phyloP scores from a whole-genome alignment of 306 rosid genomes.

The Argentina anserina region DNA sequence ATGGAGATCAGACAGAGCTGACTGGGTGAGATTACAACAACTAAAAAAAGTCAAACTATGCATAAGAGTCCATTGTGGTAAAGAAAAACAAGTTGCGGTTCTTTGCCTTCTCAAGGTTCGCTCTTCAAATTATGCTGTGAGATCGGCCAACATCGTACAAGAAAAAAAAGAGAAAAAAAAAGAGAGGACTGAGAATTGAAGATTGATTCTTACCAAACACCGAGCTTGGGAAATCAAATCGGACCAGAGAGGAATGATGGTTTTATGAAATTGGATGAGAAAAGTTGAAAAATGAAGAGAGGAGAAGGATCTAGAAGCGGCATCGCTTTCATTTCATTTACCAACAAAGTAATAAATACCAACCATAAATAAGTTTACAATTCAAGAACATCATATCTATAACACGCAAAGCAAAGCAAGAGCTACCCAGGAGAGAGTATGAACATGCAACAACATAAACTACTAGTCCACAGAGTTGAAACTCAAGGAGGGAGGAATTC shows the following conservation, averaged over 20 bases:
- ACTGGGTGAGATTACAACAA: background rate
- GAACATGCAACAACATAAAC: background rate
- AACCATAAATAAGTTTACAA: background rate
- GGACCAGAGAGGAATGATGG: background rate
- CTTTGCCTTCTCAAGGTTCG: background rate
- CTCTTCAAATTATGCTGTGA: background rate
- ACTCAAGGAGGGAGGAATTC: background rate
- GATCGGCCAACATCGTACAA: background rate
- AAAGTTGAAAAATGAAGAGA: background rate
- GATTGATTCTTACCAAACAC: constrained; percentile 5
- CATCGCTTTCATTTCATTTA: background rate
- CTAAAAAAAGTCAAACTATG: background rate
- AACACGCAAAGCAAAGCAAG: constrained; percentile 1
- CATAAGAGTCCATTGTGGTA: background rate
- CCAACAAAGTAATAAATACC: background rate
- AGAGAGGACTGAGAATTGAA: background rate
- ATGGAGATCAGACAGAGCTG: too few relatives aligned
- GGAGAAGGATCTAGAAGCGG: constrained; percentile 8
- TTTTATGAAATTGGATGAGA: background rate
- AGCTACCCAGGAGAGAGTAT: background rate
- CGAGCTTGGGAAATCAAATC: background rate
- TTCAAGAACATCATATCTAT: background rate
- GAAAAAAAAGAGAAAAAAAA: background rate
- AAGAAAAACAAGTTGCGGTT: background rate
- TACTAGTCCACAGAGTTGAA: background rate